A percentile compares a stretch with the other conserved stretches of the same genome.
Evolutionary conservation across 1,139 yeast species (phyloP).

Genomic region (Taphrina betulina): DNA sequence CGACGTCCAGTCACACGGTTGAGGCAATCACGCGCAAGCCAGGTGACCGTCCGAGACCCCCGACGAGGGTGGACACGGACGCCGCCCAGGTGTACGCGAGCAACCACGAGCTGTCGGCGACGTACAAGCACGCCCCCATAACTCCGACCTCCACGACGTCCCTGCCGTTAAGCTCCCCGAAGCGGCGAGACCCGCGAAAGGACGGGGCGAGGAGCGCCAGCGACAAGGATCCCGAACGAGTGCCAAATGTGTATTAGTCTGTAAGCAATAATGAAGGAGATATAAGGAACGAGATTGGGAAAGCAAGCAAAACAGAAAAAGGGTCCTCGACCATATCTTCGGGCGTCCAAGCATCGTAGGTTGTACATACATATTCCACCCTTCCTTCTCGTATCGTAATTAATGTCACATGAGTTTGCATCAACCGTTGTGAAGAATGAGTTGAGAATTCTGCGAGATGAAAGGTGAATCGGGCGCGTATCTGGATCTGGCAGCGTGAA

Average conservation of each 20-base stretch:
- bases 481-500: no score
- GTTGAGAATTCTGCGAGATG: no score
- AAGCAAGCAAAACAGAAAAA: no score
- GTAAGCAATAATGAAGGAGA: no score
- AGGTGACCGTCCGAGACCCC: conserved; percentile 21
- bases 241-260: conserved; percentile 9
- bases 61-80: conserved; percentile 21
- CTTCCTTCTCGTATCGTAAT: no score
- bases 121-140: conserved; percentile 2
- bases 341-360: no score
- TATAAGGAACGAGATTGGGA: no score
- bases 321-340: no score
- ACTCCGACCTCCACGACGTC: conserved; percentile 10
- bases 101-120: conserved; percentile 14
- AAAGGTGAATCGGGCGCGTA: no score
- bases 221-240: conserved; percentile 20
- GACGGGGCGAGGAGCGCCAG: conserved; percentile 11
- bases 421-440: no score
- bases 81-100: conserved; percentile 21
- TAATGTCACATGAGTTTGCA: no score
- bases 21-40: conserved; percentile 28
- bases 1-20: conserved; percentile 23
- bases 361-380: no score
- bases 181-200: background rate
- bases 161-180: conserved; percentile 5